Conservation (phyloP, 2,329 filamentous ascomycete species). For the Sclerotinia subarctica region DNA sequence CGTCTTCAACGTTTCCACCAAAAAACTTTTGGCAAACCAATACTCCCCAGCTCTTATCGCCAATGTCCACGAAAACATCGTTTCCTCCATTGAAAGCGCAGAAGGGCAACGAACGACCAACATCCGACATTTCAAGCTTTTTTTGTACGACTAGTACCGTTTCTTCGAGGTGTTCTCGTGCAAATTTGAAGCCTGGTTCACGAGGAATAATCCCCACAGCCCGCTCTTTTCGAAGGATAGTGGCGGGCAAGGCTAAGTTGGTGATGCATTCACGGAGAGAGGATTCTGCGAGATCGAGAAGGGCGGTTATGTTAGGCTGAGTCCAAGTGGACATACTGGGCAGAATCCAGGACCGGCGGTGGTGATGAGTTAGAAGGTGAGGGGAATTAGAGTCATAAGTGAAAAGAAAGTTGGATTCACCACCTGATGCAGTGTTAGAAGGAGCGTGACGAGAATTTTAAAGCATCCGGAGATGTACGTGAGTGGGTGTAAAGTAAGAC, state of each 20-base stretch:
- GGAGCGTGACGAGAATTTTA: not conserved
- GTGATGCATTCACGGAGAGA: conserved; percentile 78
- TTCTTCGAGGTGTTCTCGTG: conserved; percentile 88
- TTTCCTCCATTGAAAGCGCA: conserved; percentile 98
- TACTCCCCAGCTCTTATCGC: conserved; percentile 96
- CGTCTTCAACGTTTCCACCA: conserved; percentile 45
- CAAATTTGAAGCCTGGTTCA: conserved; percentile 62
- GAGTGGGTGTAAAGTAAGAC: not conserved
- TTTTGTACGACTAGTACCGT: conserved; percentile 93
- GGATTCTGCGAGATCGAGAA: conserved; percentile 87
- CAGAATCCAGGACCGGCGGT: conserved; percentile 67
- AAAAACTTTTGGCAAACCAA: conserved; percentile 90
- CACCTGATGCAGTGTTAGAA: conserved; percentile 46
- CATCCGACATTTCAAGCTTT: conserved; percentile 76
- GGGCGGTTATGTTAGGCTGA: conserved; percentile 68
- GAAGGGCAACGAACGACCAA: conserved; percentile 71
- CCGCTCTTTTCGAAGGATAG: conserved; percentile 81
- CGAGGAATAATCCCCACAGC: conserved; percentile 75
- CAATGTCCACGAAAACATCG: conserved; percentile 97
- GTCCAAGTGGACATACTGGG: conserved; percentile 76
- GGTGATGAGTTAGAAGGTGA: conserved; percentile 65
- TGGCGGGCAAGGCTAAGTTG: conserved; percentile 75
- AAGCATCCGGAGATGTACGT: not conserved
- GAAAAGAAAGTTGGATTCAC: conserved; percentile 95
- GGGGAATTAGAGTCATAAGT: conserved; percentile 64